These are phyloP conservation scores for Podaxis pistillaris DNA, from an alignment of 768 basidiomycete species.

Conservation along the genomic window DNA sequence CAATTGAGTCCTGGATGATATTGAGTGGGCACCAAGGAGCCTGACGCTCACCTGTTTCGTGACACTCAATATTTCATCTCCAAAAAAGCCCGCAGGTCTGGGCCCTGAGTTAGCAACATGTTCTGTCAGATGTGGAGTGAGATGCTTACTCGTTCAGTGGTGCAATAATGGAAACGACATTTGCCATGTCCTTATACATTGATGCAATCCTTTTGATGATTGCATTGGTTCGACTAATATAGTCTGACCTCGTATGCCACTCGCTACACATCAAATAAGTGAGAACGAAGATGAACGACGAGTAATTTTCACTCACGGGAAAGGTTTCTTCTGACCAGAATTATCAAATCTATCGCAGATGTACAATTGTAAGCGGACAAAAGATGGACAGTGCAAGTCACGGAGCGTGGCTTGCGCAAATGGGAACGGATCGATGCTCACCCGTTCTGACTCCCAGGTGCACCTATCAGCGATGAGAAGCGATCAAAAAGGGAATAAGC, in stretches of 20 bases:
- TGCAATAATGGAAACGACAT: constrained; percentile 66
- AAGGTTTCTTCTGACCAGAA: constrained; percentile 62
- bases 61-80: constrained; percentile 46
- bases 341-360: constrained; percentile 64
- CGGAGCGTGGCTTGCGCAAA: constrained; percentile 8
- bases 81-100: constrained; percentile 75
- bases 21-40: not conserved
- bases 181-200: constrained; percentile 51
- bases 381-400: constrained; percentile 10
- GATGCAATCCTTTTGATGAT: constrained; percentile 63
- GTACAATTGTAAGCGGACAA: constrained; percentile 3
- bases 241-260: constrained; percentile 68
- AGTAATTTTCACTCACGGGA: constrained; percentile 39
- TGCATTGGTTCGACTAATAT: constrained; percentile 64
- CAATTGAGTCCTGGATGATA: not conserved
- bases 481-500: constrained; percentile 11
- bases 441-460: constrained; percentile 86
- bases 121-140: not conserved
- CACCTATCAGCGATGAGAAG: constrained; percentile 35
- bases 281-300: not conserved
- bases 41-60: constrained; percentile 37
- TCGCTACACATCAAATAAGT: constrained; percentile 26
- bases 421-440: constrained; percentile 26
- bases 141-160: constrained; percentile 71
- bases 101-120: not conserved